Conservation (phyloP, 2,329 filamentous ascomycete species). For the Ophiostoma sp. region DNA sequence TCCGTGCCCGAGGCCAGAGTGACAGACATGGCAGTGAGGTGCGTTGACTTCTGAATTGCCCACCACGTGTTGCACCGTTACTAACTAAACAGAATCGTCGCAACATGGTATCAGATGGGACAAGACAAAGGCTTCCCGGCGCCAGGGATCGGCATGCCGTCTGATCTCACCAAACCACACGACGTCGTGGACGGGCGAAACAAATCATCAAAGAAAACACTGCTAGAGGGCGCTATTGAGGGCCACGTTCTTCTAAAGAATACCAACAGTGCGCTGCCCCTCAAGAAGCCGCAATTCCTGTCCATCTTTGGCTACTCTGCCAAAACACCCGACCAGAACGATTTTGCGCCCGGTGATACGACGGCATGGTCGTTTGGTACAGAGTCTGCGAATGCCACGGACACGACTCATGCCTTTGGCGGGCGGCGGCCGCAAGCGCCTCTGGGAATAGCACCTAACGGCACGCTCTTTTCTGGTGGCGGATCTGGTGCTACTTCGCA, state of each 20-base stretch:
- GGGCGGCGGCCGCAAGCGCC: neutral
- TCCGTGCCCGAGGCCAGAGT: constrained; percentile 51
- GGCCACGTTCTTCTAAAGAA: constrained; percentile 63
- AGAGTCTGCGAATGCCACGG: constrained; percentile 30
- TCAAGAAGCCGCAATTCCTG: constrained; percentile 46
- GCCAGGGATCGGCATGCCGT: constrained; percentile 49
- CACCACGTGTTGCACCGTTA: neutral
- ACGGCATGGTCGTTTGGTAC: constrained; percentile 39
- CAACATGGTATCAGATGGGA: constrained; percentile 52
- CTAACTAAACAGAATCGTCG: constrained; percentile 34
- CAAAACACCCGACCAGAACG: constrained; percentile 41
- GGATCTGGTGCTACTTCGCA: constrained; percentile 33
- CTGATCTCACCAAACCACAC: constrained; percentile 46
- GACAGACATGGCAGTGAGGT: constrained; percentile 30
- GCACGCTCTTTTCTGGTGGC: constrained; percentile 41
- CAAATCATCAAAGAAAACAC: constrained; percentile 36
- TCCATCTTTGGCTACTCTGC: constrained; percentile 60
- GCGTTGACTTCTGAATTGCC: constrained; percentile 13
- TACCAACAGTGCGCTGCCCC: constrained; percentile 47
- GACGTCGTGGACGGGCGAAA: constrained; percentile 51
- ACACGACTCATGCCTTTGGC: constrained; percentile 15
- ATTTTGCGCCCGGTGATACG: constrained; percentile 34
- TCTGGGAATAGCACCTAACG: constrained; percentile 37
- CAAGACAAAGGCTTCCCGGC: constrained; percentile 45
- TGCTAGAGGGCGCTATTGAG: constrained; percentile 55